Evolutionary conservation across 2,329 filamentous ascomycete genomes (phyloP), one percentile per base, ranked within the genome.

Genomic region (Ophiostoma tasmaniense): DNA sequence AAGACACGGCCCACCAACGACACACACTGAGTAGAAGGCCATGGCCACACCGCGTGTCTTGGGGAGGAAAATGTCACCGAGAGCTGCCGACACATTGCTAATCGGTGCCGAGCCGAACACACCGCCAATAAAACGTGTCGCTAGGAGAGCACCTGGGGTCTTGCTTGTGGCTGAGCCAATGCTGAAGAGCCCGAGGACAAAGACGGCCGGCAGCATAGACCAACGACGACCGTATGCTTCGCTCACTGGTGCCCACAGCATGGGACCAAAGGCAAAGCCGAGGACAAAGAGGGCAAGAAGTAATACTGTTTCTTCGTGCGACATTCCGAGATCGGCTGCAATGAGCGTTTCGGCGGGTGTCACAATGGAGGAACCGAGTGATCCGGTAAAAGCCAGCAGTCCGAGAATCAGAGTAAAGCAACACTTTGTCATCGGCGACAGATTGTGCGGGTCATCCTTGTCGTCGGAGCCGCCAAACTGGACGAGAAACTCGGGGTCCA

Each of bases 91-190:
- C 0, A 84, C 83, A 73, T 89, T 89, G n/a, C 86, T 88, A 71
- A 90, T 77, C 0, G 87, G 85, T 0, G 86, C 86, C 0, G 85
- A 85, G 6, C 86, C 87, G 73, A 89, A 88, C 3, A 84, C 77
- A 45, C 87, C 87, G 22, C 85, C 84, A 65, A 91, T 83, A 77
- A 91, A 91, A 17, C 89, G 85, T 52, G 90, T 80, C 17, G 90
- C 81, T 42, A 91, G 78, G 2, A 92, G 79, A 0, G 85, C 84
- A 50, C 80, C 79, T 68, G 88, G 85, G 72, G 84, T 87, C 13
- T 50, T 67, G 30, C 69, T 69, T 3, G 73, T 76, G 2, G 80
- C 82, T 1, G 79, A 79, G 5, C 79, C 81, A 66, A 84, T 80
- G 22, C 78, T 81, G 73, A 83, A 83, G 11, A 83, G 70, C 0